Base-by-base conservation (phyloP, 2,329 filamentous ascomycete genomes). In the Sordariomycetes sp. region DNA sequence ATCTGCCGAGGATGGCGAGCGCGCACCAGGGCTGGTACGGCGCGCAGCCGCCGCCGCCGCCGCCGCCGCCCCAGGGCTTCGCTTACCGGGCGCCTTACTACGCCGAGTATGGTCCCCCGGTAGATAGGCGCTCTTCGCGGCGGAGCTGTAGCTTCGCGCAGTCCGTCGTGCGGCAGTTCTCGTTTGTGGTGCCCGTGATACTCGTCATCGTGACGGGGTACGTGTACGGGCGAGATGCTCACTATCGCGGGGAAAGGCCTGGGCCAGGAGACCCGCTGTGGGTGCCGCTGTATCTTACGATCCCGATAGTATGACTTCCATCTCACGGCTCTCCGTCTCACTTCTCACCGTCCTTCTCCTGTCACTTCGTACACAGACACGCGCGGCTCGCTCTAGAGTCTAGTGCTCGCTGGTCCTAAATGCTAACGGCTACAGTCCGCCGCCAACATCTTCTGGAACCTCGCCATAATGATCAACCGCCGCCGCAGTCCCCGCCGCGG, bases 81-180 rank as follows among this genome's bases (percentile, higher is more conserved):
- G 24, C 51, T 1, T 12, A 8, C 13, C 51, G 24, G 12, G 24
- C 13, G 51, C 51, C 51, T 10, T 22, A 52, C 24, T n/a, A 13
- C 24, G 28, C 17, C 12, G n/a, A 3, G 28, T 32, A 45, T 45
- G 39, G 7, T 17, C 15, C 6, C 39, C 39, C 39, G 39, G 39
- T 45, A 17, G 15, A n/a, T 13, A 32, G 28, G 8, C 28, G 28
- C 28, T 3, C 28, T 3, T 17, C 15, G 39, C 39, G 32, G 45
- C 28, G 48, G 17, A 36, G 12, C 34, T 56, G 55, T 28, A 3
- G 28, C 15, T 32, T 50, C 45, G 35, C 34, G 32, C 20, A 25
- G 15, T 56, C 45, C 7, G 22, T 52, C 34, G 32, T 56, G 13
- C 45, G 55, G 10, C 55, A 56, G 55, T 22, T 56, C 15, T 56